phyloP scores from a whole-genome alignment of 352 stramenopile genomes.

The Phytophthora pluvialis region DNA sequence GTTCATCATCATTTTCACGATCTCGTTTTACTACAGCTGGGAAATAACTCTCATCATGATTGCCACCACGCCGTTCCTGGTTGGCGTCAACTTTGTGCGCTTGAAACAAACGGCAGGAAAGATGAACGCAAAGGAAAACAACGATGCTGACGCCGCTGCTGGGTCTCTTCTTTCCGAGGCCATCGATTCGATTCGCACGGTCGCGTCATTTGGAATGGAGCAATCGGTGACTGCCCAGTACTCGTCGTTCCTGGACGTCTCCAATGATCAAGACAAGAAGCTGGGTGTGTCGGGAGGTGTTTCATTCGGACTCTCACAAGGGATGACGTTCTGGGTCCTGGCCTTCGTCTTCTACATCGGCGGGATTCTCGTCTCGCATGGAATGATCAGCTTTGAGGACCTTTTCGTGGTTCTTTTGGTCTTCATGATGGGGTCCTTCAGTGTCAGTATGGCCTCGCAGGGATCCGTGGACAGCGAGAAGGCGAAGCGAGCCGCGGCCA shows the following conservation, averaged over 20 bases:
- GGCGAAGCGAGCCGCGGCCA: constrained; percentile 54
- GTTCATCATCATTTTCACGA: constrained; percentile 50
- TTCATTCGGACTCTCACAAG: constrained; percentile 52
- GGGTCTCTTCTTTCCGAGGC: constrained; percentile 49
- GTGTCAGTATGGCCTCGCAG: constrained; percentile 63
- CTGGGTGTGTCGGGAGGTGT: constrained; percentile 46
- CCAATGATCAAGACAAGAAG: constrained; percentile 38
- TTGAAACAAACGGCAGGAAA: constrained; percentile 44
- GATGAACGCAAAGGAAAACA: constrained; percentile 49
- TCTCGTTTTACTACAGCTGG: constrained; percentile 63
- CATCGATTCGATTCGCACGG: constrained; percentile 64
- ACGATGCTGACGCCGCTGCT: constrained; percentile 45
- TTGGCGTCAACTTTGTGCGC: constrained; percentile 48
- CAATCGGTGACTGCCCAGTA: constrained; percentile 35
- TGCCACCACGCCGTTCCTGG: constrained; percentile 30
- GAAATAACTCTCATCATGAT: constrained; percentile 63
- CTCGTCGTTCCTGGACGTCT: constrained; percentile 32
- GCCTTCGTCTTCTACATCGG: constrained; percentile 69
- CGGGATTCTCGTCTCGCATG: constrained; percentile 48
- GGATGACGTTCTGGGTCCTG: constrained; percentile 54
- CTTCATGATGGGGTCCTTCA: constrained; percentile 53
- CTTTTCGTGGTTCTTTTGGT: constrained; percentile 61
- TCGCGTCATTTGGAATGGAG: constrained; percentile 58
- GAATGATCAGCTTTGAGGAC: constrained; percentile 49
- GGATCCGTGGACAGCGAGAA: constrained; percentile 56